Evolutionary conservation across 1,284 basidiomycete genomes (phyloP), one percentile per base, ranked within the genome.

Genomic region (Microbotryum saponariae): DNA sequence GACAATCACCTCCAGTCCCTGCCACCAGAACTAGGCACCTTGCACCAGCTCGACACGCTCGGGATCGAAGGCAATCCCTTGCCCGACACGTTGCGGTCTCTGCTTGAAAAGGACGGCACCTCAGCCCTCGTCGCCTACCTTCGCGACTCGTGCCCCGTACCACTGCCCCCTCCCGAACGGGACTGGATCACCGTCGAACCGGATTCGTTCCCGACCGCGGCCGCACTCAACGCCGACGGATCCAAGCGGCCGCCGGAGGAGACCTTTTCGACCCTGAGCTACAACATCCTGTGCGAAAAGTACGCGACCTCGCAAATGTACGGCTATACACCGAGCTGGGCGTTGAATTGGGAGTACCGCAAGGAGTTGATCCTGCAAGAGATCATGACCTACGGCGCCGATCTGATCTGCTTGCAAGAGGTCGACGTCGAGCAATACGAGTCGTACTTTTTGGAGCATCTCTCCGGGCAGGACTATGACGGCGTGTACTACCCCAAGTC

Each of bases 321-420:
- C 76, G 92, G 91, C 12, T 99, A 99, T 77, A 97, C 94, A 0
- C 94, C 96, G 1, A 82, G 86, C 6, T 97, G 94, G 93, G 96
- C 96, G 1, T 80, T 99, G 45, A 81, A 84, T 48, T 99, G 96
- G 96, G 85, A 88, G 50, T 97, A 96, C 75, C 84, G 96, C 64
- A 93, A 91, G 77, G 88, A 91, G 67, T 80, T 90, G 62, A 92
- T 99, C 68, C 74, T 97, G 69, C 83, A 86, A 58, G 93, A 98
- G 78, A 80, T 97, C 54, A 82, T 87, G 77, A 83, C 83, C 68
- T 87, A 90, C 70, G 82, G 86, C 51, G 83, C 90, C 59, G 96
- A 99, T 77, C 86, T 99, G 70, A 77, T 97, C 63, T 98, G 96
- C 76, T 77, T 99, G 65, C 77, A 82, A 73, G 96, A 99, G 77